Conservation (phyloP, 2,329 filamentous ascomycete species). For the Xylariaceae sp. region DNA sequence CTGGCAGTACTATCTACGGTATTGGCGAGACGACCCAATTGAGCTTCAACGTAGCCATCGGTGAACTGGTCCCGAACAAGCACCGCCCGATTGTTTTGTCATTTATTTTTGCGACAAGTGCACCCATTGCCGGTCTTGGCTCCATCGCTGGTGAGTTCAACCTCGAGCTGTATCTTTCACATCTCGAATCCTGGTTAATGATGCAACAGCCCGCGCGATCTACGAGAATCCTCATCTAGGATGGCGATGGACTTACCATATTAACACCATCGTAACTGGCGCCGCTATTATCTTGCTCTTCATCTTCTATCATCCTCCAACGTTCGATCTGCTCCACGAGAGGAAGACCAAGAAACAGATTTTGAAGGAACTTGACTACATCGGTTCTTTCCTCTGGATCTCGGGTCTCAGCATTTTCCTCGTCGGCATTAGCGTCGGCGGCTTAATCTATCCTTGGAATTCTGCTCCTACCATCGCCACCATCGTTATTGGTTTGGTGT, state of each 20-base stretch:
- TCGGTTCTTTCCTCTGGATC: conserved; percentile 44
- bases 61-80: conserved; percentile 42
- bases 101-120: conserved; percentile 33
- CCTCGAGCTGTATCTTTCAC: background rate
- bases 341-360: conserved; percentile 34
- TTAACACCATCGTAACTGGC: conserved; percentile 36
- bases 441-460: conserved; percentile 40
- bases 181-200: background rate
- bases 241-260: conserved; percentile 40
- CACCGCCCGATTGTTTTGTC: conserved; percentile 34
- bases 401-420: conserved; percentile 42
- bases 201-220: conserved; percentile 30
- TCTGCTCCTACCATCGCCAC: conserved; percentile 37
- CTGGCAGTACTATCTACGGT: conserved; percentile 35
- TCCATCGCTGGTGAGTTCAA: conserved; percentile 32
- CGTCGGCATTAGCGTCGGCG: conserved; percentile 44
- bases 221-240: conserved; percentile 32
- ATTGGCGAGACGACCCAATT: conserved; percentile 36
- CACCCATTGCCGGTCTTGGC: conserved; percentile 33
- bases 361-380: conserved; percentile 38
- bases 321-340: conserved; percentile 37
- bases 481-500: conserved; percentile 32
- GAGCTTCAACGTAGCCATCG: conserved; percentile 35
- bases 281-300: conserved; percentile 34
- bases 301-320: conserved; percentile 40